Conservation (phyloP, 768 basidiomycete genomes). For the Suillus subluteus region DNA sequence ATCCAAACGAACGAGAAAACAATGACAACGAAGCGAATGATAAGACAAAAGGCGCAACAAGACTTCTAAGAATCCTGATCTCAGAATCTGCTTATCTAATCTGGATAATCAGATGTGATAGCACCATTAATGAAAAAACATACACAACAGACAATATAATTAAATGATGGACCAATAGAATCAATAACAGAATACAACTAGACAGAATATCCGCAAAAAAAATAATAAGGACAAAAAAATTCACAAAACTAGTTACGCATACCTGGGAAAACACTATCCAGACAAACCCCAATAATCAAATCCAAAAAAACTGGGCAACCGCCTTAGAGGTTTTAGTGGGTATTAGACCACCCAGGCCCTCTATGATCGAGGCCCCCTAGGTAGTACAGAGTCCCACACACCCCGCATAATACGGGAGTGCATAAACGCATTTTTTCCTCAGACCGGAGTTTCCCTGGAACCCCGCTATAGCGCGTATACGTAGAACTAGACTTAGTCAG, state of each 20-base stretch:
- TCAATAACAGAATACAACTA: neutral
- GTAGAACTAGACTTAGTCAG: neutral
- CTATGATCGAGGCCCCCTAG: neutral
- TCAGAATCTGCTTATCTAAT: neutral
- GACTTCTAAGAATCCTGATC: neutral
- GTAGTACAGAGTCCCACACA: neutral
- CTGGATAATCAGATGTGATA: neutral
- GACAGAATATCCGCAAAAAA: neutral
- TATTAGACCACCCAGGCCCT: neutral
- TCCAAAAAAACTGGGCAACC: neutral
- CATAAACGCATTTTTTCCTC: neutral
- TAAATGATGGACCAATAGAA: neutral
- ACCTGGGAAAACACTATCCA: neutral
- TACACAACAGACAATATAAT: neutral
- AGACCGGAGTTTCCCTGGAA: neutral
- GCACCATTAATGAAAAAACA: neutral
- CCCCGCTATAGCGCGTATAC: neutral
- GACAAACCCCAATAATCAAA: neutral
- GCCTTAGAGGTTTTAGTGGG: conserved; percentile 1
- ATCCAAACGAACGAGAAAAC: neutral
- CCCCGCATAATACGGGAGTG: neutral
- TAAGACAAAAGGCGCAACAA: neutral
- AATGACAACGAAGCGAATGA: neutral
- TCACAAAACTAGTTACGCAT: neutral
- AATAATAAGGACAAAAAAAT: neutral